Evolutionary conservation across 257 asterid genomes (phyloP).

Genomic region (Penstemon eatonii): DNA sequence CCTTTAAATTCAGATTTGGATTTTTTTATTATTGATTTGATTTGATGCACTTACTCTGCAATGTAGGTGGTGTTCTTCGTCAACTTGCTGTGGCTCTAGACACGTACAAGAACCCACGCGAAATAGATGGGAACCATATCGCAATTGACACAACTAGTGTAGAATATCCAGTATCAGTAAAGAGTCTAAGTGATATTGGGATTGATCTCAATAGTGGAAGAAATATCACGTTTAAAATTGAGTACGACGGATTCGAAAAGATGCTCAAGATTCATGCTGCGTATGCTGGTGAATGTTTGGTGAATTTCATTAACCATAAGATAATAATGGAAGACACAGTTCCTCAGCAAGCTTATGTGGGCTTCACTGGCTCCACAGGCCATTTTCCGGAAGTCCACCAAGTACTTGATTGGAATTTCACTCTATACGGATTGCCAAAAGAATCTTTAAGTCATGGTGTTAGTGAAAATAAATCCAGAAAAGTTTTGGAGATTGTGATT

Average conservation of each 20-base stretch:
- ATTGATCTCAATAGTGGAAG: slow-evolving; percentile 54
- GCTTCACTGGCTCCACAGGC: slow-evolving; percentile 65
- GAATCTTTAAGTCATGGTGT: slow-evolving; percentile 33
- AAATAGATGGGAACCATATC: slow-evolving; percentile 51
- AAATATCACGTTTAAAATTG: slow-evolving; percentile 37
- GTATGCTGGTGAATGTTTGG: slow-evolving; percentile 37
- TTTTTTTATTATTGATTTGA: not conserved
- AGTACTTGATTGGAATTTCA: slow-evolving; percentile 62
- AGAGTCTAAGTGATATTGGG: slow-evolving; percentile 48
- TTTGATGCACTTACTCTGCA: not conserved
- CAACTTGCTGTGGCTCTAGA: slow-evolving; percentile 66
- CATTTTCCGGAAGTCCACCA: slow-evolving; percentile 51
- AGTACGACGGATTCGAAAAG: slow-evolving; percentile 58
- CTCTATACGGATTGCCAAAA: slow-evolving; percentile 41
- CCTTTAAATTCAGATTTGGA: no score
- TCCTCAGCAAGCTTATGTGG: slow-evolving; percentile 50
- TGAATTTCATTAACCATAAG: slow-evolving; percentile 40
- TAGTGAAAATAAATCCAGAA: slow-evolving; percentile 18
- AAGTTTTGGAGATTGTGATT: slow-evolving; percentile 34
- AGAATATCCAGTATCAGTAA: slow-evolving; percentile 48
- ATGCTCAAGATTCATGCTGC: slow-evolving; percentile 43
- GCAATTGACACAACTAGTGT: slow-evolving; percentile 58
- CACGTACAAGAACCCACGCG: slow-evolving; percentile 58
- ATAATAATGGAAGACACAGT: slow-evolving; percentile 49
- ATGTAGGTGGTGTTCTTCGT: slow-evolving; percentile 44